phyloP scores from a whole-genome alignment of 108 stramenopile genomes.

The Skeletonema tropicum region DNA sequence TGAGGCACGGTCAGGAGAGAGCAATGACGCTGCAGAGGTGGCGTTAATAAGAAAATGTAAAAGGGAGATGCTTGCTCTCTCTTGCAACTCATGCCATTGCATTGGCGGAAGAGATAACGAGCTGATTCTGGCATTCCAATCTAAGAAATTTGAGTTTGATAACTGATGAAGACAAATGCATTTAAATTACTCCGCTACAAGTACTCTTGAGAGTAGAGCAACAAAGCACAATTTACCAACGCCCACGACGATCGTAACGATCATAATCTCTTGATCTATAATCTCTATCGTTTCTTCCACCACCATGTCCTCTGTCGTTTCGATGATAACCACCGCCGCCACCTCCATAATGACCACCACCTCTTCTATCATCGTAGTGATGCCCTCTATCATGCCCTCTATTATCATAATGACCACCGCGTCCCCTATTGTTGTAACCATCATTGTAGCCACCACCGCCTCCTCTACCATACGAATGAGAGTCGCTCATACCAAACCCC shows the following conservation, averaged over 20 bases:
- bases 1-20: too few species aligned
- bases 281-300: slow-evolving; percentile 17
- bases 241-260: slow-evolving; percentile 4
- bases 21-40: too few species aligned
- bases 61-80: too few species aligned
- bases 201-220: neutral
- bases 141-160: too few species aligned
- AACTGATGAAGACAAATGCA: too few species aligned
- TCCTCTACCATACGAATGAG: slow-evolving; percentile 36
- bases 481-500: slow-evolving; percentile 34
- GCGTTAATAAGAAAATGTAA: too few species aligned
- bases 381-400: slow-evolving; percentile 22
- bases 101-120: too few species aligned
- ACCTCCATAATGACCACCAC: slow-evolving; percentile 26
- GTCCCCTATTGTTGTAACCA: slow-evolving; percentile 30
- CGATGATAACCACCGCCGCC: slow-evolving; percentile 25
- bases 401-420: slow-evolving; percentile 34
- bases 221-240: neutral
- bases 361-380: slow-evolving; percentile 38
- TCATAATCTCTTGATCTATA: slow-evolving; percentile 14
- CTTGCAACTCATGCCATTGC: too few species aligned
- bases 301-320: slow-evolving; percentile 17
- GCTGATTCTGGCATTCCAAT: too few species aligned
- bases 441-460: slow-evolving; percentile 37
- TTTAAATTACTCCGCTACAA: too few species aligned